Base-by-base conservation (phyloP, 331 rosid genomes). In the Dryas integrifolia region DNA sequence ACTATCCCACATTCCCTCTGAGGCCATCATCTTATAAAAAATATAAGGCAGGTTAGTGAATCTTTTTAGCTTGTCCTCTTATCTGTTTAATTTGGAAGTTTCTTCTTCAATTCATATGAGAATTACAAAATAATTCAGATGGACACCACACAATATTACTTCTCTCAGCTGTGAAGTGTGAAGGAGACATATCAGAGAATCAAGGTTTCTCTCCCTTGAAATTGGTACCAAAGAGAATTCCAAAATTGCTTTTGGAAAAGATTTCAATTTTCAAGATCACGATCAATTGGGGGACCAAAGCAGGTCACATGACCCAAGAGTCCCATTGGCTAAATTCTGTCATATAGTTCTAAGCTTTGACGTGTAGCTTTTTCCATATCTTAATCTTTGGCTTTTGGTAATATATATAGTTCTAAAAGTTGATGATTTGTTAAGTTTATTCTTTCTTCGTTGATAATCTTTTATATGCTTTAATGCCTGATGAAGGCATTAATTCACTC, bases 261-360 rank as follows among this genome's bases (percentile, higher is more conserved):
- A 41, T 49, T 40, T 58, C 50, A 49, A 68, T 47, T 74, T 56
- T 47, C 15, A 69, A 68, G 58, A 69, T 60, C 35, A 30, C 3
- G 2, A 1, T 30, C 35, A 58, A 72, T 18, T 14, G 4, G 76
- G 83, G 64, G 66, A 58, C 72, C 73, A 61, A 80, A 40, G 69
- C 38, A 68, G 26, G 44, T 45, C 60, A n/a, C 55, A 72, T 66
- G 46, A 7, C 68, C 65, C 12, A 63, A 43, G 62, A 52, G 50
- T 35, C 66, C 72, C 59, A 65, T 67, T 67, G 69, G 70, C 72
- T 67, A 77, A 66, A 73, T 72, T 48, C 46, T 81, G 26, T 62
- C 72, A 10, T 21, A 0, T 21, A 21, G 24, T 21, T 21, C 1
- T 21, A 21, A 21, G 24, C 24, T 53, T 61, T 9, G 72, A 71